These are phyloP conservation scores for Alternaria longipes DNA, from an alignment of 2,329 filamentous ascomycete species.

Conservation along the genomic window DNA sequence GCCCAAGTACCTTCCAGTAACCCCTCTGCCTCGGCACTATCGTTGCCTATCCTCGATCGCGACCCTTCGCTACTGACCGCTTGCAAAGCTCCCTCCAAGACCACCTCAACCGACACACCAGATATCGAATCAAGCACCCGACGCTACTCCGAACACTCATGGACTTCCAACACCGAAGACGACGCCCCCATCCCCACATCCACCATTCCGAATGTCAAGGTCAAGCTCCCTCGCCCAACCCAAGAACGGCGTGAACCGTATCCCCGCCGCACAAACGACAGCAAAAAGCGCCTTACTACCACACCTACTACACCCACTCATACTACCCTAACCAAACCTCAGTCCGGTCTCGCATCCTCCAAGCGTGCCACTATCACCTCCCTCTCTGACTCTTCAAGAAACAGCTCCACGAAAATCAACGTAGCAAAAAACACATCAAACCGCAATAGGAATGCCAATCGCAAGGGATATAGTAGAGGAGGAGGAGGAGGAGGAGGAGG, in stretches of 20 bases:
- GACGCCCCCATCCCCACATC: background rate
- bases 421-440: background rate
- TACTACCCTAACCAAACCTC: background rate
- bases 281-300: background rate
- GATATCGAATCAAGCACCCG: background rate
- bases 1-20: background rate
- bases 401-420: background rate
- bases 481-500: too few relatives aligned
- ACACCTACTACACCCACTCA: too few relatives aligned
- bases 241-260: background rate
- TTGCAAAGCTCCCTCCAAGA: background rate
- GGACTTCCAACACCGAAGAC: slow-evolving; percentile 13
- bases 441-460: background rate
- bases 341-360: background rate
- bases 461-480: background rate
- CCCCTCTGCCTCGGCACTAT: background rate
- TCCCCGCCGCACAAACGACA: background rate
- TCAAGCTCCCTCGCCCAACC: background rate
- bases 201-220: background rate
- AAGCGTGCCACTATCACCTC: background rate
- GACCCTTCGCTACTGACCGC: background rate
- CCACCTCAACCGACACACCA: background rate
- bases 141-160: slow-evolving; percentile 21
- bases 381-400: too few relatives aligned
- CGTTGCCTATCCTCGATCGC: background rate